A percentile compares a stretch with the other conserved stretches of the same genome.
These are phyloP conservation scores for Rhizophagus clarus DNA, from an alignment of 192 early-diverging fungal genomes.

Conservation along the genomic window DNA sequence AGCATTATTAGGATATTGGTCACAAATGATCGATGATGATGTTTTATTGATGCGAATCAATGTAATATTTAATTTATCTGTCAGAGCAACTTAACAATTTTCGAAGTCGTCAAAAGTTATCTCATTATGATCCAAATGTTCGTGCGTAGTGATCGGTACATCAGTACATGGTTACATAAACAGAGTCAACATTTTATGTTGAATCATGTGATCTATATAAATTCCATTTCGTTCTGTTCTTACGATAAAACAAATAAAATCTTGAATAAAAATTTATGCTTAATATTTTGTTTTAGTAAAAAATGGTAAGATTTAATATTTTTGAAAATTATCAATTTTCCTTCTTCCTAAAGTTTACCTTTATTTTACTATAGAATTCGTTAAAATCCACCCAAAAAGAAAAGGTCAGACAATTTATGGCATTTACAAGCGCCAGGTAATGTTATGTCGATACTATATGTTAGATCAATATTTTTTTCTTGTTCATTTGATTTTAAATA, in stretches of 20 bases:
- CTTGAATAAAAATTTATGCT: too few species aligned
- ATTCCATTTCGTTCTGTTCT: too few species aligned
- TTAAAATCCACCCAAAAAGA: conserved; percentile 45
- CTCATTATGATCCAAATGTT: too few species aligned
- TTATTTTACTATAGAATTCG: conserved; percentile 18
- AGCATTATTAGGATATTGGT: too few species aligned
- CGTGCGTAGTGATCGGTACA: too few species aligned
- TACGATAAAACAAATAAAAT: too few species aligned
- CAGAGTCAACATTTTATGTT: neutral
- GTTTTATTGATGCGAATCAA: too few species aligned
- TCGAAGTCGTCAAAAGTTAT: too few species aligned
- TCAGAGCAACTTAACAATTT: too few species aligned
- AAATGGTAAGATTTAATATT: neutral
- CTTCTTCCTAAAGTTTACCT: neutral
- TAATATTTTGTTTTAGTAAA: neutral
- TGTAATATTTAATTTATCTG: too few species aligned
- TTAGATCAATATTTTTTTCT: neutral
- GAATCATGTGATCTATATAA: neutral
- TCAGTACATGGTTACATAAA: too few species aligned
- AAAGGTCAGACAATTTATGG: conserved; percentile 48
- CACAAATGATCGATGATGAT: too few species aligned
- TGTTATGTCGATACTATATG: neutral
- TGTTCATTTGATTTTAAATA: neutral
- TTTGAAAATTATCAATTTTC: neutral
- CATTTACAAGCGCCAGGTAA: conserved; percentile 49